Evolutionary conservation across 1,139 yeast species (phyloP).

Genomic region (Hyphopichia buzzinii): DNA sequence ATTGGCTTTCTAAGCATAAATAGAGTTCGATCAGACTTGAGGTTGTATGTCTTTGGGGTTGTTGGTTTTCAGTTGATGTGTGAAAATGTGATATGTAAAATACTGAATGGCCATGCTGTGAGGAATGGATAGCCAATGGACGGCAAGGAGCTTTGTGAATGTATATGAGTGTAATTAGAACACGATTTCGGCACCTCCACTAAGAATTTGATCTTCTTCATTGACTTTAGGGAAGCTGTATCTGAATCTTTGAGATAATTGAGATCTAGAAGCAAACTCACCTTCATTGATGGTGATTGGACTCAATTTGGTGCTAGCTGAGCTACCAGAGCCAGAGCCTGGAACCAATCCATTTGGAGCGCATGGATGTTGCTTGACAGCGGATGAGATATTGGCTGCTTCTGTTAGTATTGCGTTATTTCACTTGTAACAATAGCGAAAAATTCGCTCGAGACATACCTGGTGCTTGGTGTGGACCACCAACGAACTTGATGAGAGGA

Average conservation of each 20-base stretch:
- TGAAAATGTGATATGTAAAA: no score
- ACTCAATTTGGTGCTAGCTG: slow-evolving; percentile 24
- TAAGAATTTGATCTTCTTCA: slow-evolving; percentile 72
- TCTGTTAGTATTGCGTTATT: slow-evolving; percentile 19
- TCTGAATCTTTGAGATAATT: slow-evolving; percentile 70
- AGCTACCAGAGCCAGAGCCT: slow-evolving; percentile 20
- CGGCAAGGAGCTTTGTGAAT: background rate
- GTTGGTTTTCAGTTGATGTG: no score
- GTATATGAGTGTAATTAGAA: slow-evolving; percentile 18
- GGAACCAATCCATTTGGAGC: slow-evolving; percentile 55
- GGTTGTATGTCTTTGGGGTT: no score
- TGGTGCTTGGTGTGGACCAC: slow-evolving; percentile 56
- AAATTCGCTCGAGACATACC: slow-evolving; percentile 40
- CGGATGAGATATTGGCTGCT: slow-evolving; percentile 22
- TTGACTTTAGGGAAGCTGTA: slow-evolving; percentile 56
- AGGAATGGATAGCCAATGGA: background rate
- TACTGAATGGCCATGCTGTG: no score
- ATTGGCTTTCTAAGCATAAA: no score
- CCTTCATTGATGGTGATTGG: slow-evolving; percentile 45
- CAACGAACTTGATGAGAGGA: slow-evolving; percentile 64
- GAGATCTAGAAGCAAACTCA: slow-evolving; percentile 55
- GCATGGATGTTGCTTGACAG: slow-evolving; percentile 43
- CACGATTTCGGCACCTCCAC: slow-evolving; percentile 71
- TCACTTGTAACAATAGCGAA: background rate
- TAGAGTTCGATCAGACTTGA: no score